A percentile compares a stretch with the other conserved stretches of the same genome.
These are phyloP conservation scores for Corymbia citriodora DNA, from an alignment of 441 rosid genomes.

Conservation along the genomic window DNA sequence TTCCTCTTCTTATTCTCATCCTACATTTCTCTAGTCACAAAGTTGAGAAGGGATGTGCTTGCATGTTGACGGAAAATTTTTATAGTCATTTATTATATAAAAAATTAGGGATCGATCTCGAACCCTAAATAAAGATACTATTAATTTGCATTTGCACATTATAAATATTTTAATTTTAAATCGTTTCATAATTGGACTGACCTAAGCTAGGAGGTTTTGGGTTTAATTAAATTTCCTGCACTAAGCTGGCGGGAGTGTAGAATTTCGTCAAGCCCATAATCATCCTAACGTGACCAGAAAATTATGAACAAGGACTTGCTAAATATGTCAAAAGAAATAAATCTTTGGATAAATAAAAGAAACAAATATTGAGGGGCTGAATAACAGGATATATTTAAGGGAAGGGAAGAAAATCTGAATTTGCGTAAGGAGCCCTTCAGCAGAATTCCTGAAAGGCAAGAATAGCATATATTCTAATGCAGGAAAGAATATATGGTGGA, in stretches of 20 bases:
- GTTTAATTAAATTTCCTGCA: background rate
- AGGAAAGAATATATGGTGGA: background rate
- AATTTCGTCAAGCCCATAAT: background rate
- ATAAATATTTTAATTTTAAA: background rate
- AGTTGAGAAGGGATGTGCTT: background rate
- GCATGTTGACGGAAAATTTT: background rate
- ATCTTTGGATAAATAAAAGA: background rate
- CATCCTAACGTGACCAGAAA: background rate
- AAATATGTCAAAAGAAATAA: background rate
- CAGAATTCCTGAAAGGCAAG: background rate
- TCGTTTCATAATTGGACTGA: background rate
- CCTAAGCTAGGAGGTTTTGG: background rate
- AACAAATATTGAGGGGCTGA: background rate
- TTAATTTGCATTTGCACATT: background rate
- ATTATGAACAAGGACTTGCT: background rate
- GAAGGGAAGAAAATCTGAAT: background rate
- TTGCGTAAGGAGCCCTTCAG: background rate
- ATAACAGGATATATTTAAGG: background rate
- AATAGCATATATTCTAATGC: background rate
- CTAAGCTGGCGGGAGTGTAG: background rate
- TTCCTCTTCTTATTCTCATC: background rate
- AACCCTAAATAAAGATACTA: fast-evolving
- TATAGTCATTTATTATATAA: background rate
- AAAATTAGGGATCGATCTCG: background rate
- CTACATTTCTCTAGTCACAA: background rate